Percentiles rank a stretch among this genome's conserved stretches.
Conservation (phyloP, 2,329 filamentous ascomycete species). For the Meredithiella fracta region DNA sequence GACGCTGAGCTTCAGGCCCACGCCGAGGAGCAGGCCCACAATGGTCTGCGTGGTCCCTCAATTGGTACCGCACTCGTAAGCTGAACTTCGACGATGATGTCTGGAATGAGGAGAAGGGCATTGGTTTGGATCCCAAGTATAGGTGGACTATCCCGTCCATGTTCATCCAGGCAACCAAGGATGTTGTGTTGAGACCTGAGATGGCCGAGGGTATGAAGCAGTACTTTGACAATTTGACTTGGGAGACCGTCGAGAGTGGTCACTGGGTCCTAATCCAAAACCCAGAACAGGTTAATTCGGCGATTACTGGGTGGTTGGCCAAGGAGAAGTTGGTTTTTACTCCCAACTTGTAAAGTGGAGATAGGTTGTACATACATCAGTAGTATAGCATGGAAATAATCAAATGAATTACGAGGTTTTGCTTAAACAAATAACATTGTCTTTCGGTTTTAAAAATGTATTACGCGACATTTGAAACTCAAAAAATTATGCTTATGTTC, state of each 20-base stretch:
- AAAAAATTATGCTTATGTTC: no score
- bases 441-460: no score
- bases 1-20: constrained; percentile 65
- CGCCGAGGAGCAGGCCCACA: constrained; percentile 49
- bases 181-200: constrained; percentile 53
- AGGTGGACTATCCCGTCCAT: constrained; percentile 46
- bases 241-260: constrained; percentile 46
- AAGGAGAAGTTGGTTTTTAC: constrained; percentile 18
- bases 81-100: constrained; percentile 65
- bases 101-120: neutral
- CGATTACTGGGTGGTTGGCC: constrained; percentile 52
- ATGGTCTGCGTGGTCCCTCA: constrained; percentile 66
- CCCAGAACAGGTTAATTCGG: constrained; percentile 50
- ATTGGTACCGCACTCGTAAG: constrained; percentile 69
- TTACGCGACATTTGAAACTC: no score
- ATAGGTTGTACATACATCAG: no score
- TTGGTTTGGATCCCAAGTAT: constrained; percentile 31
- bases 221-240: constrained; percentile 46
- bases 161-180: constrained; percentile 56
- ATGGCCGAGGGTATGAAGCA: constrained; percentile 59
- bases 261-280: constrained; percentile 79
- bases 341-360: constrained; percentile 23
- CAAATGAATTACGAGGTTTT: no score
- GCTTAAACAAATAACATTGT: no score
- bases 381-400: no score